Conservation (phyloP, 2,329 filamentous ascomycete genomes). For the Penicillium italicum region DNA sequence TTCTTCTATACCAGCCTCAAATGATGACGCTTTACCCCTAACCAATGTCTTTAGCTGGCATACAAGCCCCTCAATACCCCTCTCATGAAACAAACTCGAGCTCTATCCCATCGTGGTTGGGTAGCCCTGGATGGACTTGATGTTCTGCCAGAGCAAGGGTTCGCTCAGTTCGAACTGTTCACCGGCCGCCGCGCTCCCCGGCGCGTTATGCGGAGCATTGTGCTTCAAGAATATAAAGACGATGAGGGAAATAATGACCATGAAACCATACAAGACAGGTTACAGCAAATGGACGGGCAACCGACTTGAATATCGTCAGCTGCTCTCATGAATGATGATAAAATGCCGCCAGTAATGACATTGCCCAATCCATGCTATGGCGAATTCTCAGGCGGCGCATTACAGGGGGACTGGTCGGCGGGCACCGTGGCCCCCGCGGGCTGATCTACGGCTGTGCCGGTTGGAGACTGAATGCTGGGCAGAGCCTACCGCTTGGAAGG, state of each 20-base stretch:
- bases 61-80: conserved; percentile 41
- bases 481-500: neutral
- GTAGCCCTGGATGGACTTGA: conserved; percentile 41
- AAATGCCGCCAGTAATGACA: neutral
- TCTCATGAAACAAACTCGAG: conserved; percentile 37
- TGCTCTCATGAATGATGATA: conserved; percentile 36
- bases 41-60: conserved; percentile 30
- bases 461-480: neutral
- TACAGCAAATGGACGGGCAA: conserved; percentile 34
- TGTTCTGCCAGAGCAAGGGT: conserved; percentile 40
- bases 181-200: conserved; percentile 39
- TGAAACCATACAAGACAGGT: conserved; percentile 27
- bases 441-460: neutral
- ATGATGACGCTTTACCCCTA: neutral
- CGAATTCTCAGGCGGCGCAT: neutral
- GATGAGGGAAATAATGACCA: conserved; percentile 35
- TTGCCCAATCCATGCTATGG: neutral
- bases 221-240: conserved; percentile 35
- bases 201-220: conserved; percentile 37
- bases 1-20: neutral
- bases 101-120: conserved; percentile 37
- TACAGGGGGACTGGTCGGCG: neutral
- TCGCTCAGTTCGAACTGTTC: conserved; percentile 41
- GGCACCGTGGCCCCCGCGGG: neutral
- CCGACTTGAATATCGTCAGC: conserved; percentile 49